These are phyloP conservation scores for Pulveroboletus sp. DNA, from an alignment of 768 basidiomycete species.

Conservation along the genomic window DNA sequence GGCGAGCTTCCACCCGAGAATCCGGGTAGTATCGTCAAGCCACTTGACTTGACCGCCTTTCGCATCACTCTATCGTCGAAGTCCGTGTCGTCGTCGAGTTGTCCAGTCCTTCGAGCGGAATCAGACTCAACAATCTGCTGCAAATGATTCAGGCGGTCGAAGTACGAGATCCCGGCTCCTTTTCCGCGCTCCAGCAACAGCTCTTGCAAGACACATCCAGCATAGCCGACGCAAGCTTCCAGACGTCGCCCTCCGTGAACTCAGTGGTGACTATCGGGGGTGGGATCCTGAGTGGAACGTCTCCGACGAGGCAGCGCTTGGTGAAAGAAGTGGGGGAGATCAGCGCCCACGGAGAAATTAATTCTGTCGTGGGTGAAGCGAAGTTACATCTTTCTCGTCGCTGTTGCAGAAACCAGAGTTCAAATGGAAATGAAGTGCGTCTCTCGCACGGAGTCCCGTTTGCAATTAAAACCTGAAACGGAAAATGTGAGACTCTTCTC, in stretches of 20 bases:
- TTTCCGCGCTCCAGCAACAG: conserved; percentile 40
- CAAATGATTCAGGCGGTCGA: conserved; percentile 63
- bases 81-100: conserved; percentile 77
- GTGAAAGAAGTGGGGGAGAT: conserved; percentile 41
- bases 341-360: conserved; percentile 67
- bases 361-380: conserved; percentile 83
- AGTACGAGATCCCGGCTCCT: conserved; percentile 61
- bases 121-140: conserved; percentile 84
- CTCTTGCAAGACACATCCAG: conserved; percentile 68
- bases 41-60: conserved; percentile 54
- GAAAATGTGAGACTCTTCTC: too few species aligned
- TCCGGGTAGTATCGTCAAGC: conserved; percentile 29
- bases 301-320: conserved; percentile 31
- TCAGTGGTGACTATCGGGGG: conserved; percentile 46
- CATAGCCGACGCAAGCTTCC: conserved; percentile 61
- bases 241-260: conserved; percentile 58
- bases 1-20: conserved; percentile 33
- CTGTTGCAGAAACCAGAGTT: conserved; percentile 95
- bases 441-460: too few species aligned
- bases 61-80: conserved; percentile 72
- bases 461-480: too few species aligned
- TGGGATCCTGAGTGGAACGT: too few species aligned
- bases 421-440: conserved; percentile 88
- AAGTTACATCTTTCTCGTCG: conserved; percentile 97
- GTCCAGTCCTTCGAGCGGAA: conserved; percentile 67